Conservation (phyloP, 352 stramenopile genomes). For the Discostella stelligera region DNA sequence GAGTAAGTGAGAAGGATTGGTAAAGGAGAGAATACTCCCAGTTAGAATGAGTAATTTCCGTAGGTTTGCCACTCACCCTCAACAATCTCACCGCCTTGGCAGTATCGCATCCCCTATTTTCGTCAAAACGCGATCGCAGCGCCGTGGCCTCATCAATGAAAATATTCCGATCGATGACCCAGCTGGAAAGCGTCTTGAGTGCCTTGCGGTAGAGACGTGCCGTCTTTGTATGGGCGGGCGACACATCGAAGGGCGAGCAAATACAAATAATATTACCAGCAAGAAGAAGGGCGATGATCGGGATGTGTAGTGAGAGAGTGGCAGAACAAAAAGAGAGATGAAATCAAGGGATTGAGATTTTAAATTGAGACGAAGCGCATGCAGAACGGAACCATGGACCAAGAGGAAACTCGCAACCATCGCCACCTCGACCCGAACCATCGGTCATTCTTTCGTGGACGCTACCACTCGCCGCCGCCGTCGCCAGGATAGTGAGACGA, state of each 20-base stretch:
- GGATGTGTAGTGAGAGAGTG: too few relatives aligned
- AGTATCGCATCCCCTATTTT: constrained; percentile 53
- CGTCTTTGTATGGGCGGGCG: constrained; percentile 45
- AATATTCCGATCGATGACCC: constrained; percentile 93
- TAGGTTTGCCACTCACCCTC: constrained; percentile 36
- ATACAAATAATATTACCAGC: too few relatives aligned
- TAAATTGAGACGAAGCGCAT: too few relatives aligned
- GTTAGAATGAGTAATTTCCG: not conserved
- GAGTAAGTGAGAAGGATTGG: not conserved
- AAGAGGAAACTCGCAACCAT: too few relatives aligned
- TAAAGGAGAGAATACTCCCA: not conserved
- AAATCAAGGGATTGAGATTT: too few relatives aligned
- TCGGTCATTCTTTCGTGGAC: too few relatives aligned
- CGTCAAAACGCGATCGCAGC: constrained; percentile 91
- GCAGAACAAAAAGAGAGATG: too few relatives aligned
- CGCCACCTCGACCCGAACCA: too few relatives aligned
- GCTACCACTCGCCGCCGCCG: too few relatives aligned
- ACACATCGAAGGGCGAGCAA: not conserved
- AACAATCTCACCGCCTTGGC: constrained; percentile 66
- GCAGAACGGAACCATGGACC: too few relatives aligned
- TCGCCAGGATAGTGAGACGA: too few relatives aligned
- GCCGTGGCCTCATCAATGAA: constrained; percentile 92
- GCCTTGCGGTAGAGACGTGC: constrained; percentile 91
- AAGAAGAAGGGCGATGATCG: too few relatives aligned
- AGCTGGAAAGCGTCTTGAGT: constrained; percentile 91